phyloP scores from a whole-genome alignment of 768 basidiomycete species.

The Xerocomus brunneocitrinus region DNA sequence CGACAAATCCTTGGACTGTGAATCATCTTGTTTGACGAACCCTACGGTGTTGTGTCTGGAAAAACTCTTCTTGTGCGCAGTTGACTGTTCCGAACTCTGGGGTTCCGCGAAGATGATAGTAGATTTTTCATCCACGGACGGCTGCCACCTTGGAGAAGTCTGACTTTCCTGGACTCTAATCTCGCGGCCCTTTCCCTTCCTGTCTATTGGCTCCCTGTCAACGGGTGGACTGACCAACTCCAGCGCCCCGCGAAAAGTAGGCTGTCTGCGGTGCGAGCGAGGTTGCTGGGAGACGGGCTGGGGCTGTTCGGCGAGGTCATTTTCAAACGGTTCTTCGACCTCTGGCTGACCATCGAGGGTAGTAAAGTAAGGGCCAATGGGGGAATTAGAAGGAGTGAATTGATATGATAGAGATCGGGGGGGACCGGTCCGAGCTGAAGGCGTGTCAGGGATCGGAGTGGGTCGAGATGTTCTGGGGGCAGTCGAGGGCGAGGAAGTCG shows the following conservation, averaged over 20 bases:
- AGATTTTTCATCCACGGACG: constrained; percentile 45
- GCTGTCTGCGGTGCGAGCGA: constrained; percentile 24
- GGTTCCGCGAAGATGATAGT: constrained; percentile 27
- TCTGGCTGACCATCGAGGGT: constrained; percentile 26
- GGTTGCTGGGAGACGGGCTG: constrained; percentile 28
- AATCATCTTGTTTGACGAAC: background rate
- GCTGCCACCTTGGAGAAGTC: constrained; percentile 53
- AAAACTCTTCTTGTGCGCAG: constrained; percentile 23
- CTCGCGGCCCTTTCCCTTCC: constrained; percentile 52
- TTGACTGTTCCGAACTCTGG: constrained; percentile 17
- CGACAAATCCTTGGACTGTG: constrained; percentile 4
- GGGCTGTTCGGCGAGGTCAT: constrained; percentile 33
- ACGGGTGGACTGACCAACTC: constrained; percentile 35
- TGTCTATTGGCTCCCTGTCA: constrained; percentile 42
- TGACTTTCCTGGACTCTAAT: constrained; percentile 44
- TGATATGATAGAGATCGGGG: constrained; percentile 69
- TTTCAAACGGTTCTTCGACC: constrained; percentile 25
- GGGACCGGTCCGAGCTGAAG: constrained; percentile 65
- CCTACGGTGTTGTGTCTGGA: constrained; percentile 8
- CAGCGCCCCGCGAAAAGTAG: constrained; percentile 60
- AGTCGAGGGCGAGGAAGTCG: constrained; percentile 7
- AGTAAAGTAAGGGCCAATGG: constrained; percentile 25
- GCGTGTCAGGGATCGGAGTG: constrained; percentile 35
- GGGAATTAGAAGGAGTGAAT: constrained; percentile 48
- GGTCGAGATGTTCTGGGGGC: constrained; percentile 6